Percentiles rank a stretch among this genome's conserved stretches.
phyloP scores from a whole-genome alignment of 495 filamentous ascomycete species.

The Oidiodendron maius region DNA sequence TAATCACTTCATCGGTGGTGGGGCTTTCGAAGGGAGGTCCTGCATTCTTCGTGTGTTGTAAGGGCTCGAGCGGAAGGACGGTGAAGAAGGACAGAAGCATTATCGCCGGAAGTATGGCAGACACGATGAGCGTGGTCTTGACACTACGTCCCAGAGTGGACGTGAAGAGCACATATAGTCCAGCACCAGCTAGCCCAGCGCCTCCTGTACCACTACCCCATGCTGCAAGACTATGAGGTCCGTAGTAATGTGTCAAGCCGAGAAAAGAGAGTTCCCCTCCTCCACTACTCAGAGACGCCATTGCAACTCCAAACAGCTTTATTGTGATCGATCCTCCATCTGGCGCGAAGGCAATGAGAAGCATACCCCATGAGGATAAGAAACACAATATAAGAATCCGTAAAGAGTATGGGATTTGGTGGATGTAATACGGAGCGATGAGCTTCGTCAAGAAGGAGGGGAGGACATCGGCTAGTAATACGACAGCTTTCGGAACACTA shows the following conservation, averaged over 20 bases:
- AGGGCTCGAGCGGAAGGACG: slow-evolving; percentile 60
- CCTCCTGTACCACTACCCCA: slow-evolving; percentile 94
- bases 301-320: slow-evolving; percentile 77
- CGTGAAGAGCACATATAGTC: slow-evolving; percentile 78
- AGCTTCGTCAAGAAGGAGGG: slow-evolving; percentile 87
- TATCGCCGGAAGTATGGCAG: slow-evolving; percentile 68
- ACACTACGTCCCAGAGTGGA: slow-evolving; percentile 70
- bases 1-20: slow-evolving; percentile 14
- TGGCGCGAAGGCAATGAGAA: slow-evolving; percentile 76
- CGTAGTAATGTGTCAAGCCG: slow-evolving; percentile 88
- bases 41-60: slow-evolving; percentile 29
- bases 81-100: slow-evolving; percentile 85
- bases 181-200: slow-evolving; percentile 81
- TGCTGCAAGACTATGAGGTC: slow-evolving; percentile 78
- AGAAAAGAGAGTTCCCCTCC: slow-evolving; percentile 86
- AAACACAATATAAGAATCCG: slow-evolving; percentile 68
- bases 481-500: slow-evolving; percentile 76
- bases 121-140: slow-evolving; percentile 62
- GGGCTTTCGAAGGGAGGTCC: slow-evolving; percentile 37
- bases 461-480: slow-evolving; percentile 87
- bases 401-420: slow-evolving; percentile 69
- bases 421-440: slow-evolving; percentile 87
- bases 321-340: slow-evolving; percentile 53
- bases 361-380: slow-evolving; percentile 76
- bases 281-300: slow-evolving; percentile 79